A percentile compares a stretch with the other conserved stretches of the same genome.
phyloP scores from a whole-genome alignment of 306 rosid genomes.

The Begonia peltatifolia region DNA sequence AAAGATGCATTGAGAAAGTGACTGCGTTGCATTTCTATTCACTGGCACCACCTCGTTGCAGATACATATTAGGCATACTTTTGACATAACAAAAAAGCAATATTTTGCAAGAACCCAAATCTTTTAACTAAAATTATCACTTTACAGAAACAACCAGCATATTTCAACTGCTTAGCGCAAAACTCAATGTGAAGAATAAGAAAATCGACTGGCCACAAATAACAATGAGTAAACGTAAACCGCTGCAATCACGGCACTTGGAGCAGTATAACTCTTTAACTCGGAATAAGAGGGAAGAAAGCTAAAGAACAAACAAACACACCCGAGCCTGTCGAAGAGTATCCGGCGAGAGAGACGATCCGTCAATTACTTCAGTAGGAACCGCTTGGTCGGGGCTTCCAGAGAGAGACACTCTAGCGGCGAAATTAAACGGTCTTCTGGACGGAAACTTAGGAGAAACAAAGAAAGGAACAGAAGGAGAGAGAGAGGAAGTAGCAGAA shows the following conservation, averaged over 20 bases:
- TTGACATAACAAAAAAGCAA: too few relatives aligned
- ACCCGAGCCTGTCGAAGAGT: constrained; percentile 52
- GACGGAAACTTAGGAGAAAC: constrained; percentile 15
- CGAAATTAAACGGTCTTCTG: constrained; percentile 13
- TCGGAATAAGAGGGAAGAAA: background rate
- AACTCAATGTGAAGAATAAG: background rate
- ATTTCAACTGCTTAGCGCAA: background rate
- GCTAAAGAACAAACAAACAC: constrained; percentile 6
- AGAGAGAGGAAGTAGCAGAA: constrained; percentile 8
- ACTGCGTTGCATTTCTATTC: background rate
- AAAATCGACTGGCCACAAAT: background rate
- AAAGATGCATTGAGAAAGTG: background rate
- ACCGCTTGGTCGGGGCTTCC: constrained; percentile 20
- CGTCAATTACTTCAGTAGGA: constrained; percentile 16
- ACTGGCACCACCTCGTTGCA: background rate
- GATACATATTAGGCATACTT: background rate
- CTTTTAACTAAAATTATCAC: too few relatives aligned
- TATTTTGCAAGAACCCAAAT: too few relatives aligned
- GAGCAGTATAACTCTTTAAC: background rate
- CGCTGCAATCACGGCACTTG: background rate
- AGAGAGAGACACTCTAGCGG: constrained; percentile 28
- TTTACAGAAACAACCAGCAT: background rate
- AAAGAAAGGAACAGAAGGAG: constrained; percentile 8
- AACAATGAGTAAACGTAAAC: too few relatives aligned
- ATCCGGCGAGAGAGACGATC: constrained; percentile 24